Evolutionary conservation across 768 basidiomycete genomes (phyloP), one percentile per base, ranked within the genome.

Genomic region (Stropharia rugosoannulata): DNA sequence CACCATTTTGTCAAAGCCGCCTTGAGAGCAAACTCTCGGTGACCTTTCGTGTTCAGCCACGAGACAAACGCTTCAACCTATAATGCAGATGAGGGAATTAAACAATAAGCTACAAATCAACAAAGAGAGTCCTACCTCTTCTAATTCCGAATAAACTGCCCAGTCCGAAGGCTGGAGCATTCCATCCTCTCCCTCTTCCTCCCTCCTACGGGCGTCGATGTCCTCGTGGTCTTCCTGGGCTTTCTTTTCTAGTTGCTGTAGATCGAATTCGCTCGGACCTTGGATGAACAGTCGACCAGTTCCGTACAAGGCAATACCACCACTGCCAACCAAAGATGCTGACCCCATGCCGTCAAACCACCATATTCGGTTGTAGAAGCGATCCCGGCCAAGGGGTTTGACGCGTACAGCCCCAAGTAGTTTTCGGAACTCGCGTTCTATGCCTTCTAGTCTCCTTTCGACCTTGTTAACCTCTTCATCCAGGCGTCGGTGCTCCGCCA

Each of bases 291-390:
- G 66, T 50, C 96, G 77, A 5, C 95, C 97, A 16, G 94, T 87
- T 9, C 94, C 93, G 65, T 93, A 96, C 68, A 88, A 81, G 27
- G 88, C 82, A 27, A 85, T 81, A 3, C 90, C 90, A 13, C 90
- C 90, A 59, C 84, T 86, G 39, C 86, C 88, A 55, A 93, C 76
- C 50, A 96, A 72, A 43, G 88, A 86, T 45, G 86, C 87, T 5
- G 87, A 86, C 6, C 96, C 96, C 80, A 95, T 83, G 9, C 96
- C 96, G 71, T 99, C 96, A 67, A 98, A 93, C 96, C 96, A 99
- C 96, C 96, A 99, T 56, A 97, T 79, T 32, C 92, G 85, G 68
- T 97, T 96, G 66, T 91, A 90, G 72, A 98, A 99, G 51, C 97
- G 81, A 68, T 99, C 97, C 59, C 83, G 81, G 12, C 97, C 97